These are phyloP conservation scores for Chaetomiaceae sp. DNA, from an alignment of 2,329 filamentous ascomycete species.

Conservation along the genomic window DNA sequence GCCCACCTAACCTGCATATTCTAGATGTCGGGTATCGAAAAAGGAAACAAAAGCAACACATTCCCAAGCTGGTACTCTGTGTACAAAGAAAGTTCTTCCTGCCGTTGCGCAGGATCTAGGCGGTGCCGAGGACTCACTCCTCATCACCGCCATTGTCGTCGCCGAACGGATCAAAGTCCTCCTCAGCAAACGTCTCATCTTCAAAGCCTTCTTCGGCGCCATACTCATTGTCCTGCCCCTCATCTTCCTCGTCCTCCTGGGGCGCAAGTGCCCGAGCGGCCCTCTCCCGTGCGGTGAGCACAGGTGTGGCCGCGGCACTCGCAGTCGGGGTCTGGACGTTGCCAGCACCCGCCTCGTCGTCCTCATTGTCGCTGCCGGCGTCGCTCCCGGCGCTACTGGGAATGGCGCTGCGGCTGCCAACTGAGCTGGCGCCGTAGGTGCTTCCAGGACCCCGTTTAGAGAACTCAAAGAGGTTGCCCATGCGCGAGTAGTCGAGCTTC, in stretches of 20 bases:
- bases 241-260: constrained; percentile 16
- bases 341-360: not conserved
- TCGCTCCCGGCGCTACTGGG: constrained; percentile 32
- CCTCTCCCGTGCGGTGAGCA: constrained; percentile 1
- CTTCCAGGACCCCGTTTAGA: constrained; percentile 45
- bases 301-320: not conserved
- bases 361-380: constrained; percentile 30
- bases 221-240: constrained; percentile 9
- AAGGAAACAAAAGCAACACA: too few relatives aligned
- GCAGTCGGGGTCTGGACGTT: not conserved
- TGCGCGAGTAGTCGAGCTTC: constrained; percentile 68
- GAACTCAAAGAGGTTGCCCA: constrained; percentile 53
- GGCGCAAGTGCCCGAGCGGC: constrained; percentile 7
- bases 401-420: constrained; percentile 18
- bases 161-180: constrained; percentile 24
- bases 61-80: too few relatives aligned
- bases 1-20: too few relatives aligned
- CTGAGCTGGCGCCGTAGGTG: constrained; percentile 36
- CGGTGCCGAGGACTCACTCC: constrained; percentile 9
- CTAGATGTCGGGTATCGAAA: too few relatives aligned
- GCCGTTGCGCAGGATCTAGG: not conserved
- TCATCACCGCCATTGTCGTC: constrained; percentile 18
- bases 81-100: too few relatives aligned
- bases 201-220: constrained; percentile 15
- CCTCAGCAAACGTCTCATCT: constrained; percentile 19